Base-by-base conservation (phyloP, 495 filamentous ascomycete species). In the Amniculicola lignicola region DNA sequence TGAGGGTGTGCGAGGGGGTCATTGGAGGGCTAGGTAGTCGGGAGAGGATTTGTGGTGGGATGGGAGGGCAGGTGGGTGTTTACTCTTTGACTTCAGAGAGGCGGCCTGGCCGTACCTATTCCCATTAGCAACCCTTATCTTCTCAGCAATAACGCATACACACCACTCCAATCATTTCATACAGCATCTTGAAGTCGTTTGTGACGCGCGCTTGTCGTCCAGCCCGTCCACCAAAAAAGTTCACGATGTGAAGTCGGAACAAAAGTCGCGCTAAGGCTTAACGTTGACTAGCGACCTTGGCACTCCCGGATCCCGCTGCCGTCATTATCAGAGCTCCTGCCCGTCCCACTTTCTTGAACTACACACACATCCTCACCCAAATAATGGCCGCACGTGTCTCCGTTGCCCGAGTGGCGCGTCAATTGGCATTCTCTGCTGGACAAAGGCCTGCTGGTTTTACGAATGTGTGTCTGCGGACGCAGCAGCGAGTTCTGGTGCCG, bases 91-190 rank as follows among this genome's bases (percentile, higher is more conserved):
- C 89, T 77, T 97, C 93, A 66, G 77, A 74, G 62, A 95, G 75
- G 69, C 82, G 89, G 77, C 86, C 87, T 45, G 88, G 86, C 64
- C 92, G 92, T 76, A 92, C 90, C 93, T 98, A 63, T 28, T 16
- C 23, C 21, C 57, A 39, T 65, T 54, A 57, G 16, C 39, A 40
- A 45, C 42, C 90, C 93, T 98, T 63, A 23, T 15, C 24, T 24
- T 55, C 38, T 65, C 51, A 57, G 15, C 39, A 40, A 47, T 47
- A 33, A 18, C 15, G 1, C 16, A 35, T 10, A 78, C 86, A 67
- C 78, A 97, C 93, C 70, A 96, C 84, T 58, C 89, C 93, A 70
- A 98, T 95, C 58, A 95, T 77, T 72, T 98, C 93, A 77, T 98
- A 98, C 75, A 98, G 78, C 93, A 98, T 98, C 33, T 37, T 5